phyloP scores from a whole-genome alignment of 1,284 basidiomycete genomes.

The Veloporphyrellus conicus region DNA sequence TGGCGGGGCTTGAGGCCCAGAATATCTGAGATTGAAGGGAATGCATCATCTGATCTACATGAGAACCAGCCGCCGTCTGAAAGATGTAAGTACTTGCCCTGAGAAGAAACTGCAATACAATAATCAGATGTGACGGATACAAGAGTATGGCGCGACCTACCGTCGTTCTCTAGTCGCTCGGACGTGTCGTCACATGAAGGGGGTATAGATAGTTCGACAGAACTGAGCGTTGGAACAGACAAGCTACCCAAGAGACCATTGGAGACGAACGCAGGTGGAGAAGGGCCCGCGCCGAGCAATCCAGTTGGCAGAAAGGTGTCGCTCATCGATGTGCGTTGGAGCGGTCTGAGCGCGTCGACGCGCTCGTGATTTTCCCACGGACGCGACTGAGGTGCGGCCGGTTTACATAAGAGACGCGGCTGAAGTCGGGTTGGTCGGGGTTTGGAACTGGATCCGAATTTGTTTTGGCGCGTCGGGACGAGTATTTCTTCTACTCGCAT shows the following conservation, averaged over 20 bases:
- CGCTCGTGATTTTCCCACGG: conserved; percentile 16
- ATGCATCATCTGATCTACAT: conserved; percentile 26
- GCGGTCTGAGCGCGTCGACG: conserved; percentile 9
- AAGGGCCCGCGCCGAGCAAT: too few relatives aligned
- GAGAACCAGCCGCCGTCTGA: neutral
- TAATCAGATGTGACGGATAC: too few relatives aligned
- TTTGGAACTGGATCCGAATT: conserved; percentile 28
- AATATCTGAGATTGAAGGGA: conserved; percentile 28
- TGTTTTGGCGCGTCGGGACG: conserved; percentile 15
- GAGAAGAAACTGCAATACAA: conserved; percentile 11
- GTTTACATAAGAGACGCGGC: conserved; percentile 27
- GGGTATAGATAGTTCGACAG: too few relatives aligned
- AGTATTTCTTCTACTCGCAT: conserved; percentile 33
- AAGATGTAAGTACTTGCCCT: conserved; percentile 21
- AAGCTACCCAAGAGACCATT: conserved; percentile 32
- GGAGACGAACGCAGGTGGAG: conserved; percentile 21
- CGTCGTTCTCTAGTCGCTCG: too few relatives aligned
- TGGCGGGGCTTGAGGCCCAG: conserved; percentile 20
- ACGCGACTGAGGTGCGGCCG: conserved; percentile 15
- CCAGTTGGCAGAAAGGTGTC: too few relatives aligned
- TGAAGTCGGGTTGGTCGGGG: conserved; percentile 32
- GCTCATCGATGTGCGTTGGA: too few relatives aligned
- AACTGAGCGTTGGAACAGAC: too few relatives aligned
- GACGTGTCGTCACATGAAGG: too few relatives aligned
- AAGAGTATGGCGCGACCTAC: too few relatives aligned